Evolutionary conservation across 257 asterid genomes (phyloP).

Genomic region (Capsicum pubescens): DNA sequence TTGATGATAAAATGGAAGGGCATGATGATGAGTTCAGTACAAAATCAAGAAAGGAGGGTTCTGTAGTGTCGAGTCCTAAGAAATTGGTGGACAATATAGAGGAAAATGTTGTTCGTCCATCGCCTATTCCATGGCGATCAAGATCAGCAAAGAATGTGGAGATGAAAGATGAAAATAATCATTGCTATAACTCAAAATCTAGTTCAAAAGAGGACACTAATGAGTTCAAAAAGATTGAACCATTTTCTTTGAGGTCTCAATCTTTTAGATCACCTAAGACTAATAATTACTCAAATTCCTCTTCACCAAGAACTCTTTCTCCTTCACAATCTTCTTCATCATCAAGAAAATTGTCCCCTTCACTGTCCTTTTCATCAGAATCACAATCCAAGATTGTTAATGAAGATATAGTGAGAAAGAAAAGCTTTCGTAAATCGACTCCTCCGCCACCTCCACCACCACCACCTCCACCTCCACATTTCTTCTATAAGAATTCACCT

Average conservation of each 20-base stretch:
- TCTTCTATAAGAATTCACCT: constrained; percentile 40
- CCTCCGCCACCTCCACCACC: constrained; percentile 62
- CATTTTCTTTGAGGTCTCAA: constrained; percentile 46
- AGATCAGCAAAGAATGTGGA: constrained; percentile 73
- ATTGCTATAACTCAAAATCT: too few relatives aligned
- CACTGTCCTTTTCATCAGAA: constrained; percentile 45
- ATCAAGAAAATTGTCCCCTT: constrained; percentile 34
- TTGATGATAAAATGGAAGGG: constrained; percentile 31
- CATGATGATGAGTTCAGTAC: constrained; percentile 31
- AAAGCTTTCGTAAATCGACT: constrained; percentile 34
- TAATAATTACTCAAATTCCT: constrained; percentile 36
- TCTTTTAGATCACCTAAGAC: constrained; percentile 30
- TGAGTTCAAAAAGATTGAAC: constrained; percentile 34
- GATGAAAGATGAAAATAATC: constrained; percentile 36
- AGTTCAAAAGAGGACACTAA: too few relatives aligned
- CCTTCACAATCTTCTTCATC: constrained; percentile 37
- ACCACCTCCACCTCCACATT: constrained; percentile 46
- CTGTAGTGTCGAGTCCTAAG: constrained; percentile 33
- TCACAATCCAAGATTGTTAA: constrained; percentile 44
- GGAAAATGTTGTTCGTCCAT: constrained; percentile 59
- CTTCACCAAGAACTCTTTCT: constrained; percentile 42
- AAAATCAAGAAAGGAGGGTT: constrained; percentile 35
- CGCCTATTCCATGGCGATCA: constrained; percentile 94
- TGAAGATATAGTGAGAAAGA: constrained; percentile 55
- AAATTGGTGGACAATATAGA: constrained; percentile 47